Base-by-base conservation (phyloP, 1,284 basidiomycete species). In the Leccinum insolens region DNA sequence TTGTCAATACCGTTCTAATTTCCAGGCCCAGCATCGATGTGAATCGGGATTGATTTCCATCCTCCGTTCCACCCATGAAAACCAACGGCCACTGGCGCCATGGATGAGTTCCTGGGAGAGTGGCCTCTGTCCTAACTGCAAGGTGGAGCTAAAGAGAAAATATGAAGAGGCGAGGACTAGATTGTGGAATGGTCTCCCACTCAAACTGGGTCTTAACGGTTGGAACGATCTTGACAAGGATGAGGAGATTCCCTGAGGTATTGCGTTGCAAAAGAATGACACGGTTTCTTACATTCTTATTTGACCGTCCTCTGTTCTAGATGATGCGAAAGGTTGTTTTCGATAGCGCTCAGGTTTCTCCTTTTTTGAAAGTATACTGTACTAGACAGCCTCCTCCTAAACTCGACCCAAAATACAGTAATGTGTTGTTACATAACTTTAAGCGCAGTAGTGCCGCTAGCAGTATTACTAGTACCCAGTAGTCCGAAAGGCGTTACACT, bases 141-240 rank as follows among this genome's bases (percentile, higher is more conserved):
- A 15, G 34, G 0, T 2, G 11, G 46, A 46, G 5, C 6, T 65
- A 20, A 65, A 2, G 25, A 41, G 1, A 22, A 62, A 2, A 7
- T 60, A 49, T 17, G 63, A 70, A 28, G 31, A 63, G 2, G 7
- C 22, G 8, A 66, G 61, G 20, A 8, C 2, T 2, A 34, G 15
- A 8, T 41, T 71, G 15, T 68, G 69, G 68, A 7, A 34, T 5
- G 41, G 52, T 49, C 34, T 71, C 3, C 69, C 69, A 9, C 14
- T 57, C 9, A 2, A 34, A 4, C n/a, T 69, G 49, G 66, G 52
- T 25, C 41, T 69, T 22, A 57, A 37, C 3, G 4, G 14, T 7
- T 69, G 69, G 68, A 61, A 71, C 22, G 34, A 61, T 17, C 49
- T 69, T 5, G 66, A 69, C 44, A 44, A 59, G 39, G 69, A 69